Evolutionary conservation across 257 asterid genomes (phyloP).

Genomic region (Catharanthus roseus): DNA sequence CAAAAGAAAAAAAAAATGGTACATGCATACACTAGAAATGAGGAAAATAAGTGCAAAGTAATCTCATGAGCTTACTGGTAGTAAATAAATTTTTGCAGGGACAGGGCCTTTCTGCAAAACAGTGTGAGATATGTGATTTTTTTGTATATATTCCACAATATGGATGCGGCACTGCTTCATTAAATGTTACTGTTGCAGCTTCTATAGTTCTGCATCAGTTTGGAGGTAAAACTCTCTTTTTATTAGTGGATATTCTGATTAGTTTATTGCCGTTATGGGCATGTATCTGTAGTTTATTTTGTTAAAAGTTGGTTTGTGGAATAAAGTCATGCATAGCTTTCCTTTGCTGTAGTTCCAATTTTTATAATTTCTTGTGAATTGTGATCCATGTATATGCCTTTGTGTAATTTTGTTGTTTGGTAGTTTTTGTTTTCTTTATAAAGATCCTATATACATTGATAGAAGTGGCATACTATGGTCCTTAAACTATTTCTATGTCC

Average conservation of each 20-base stretch:
- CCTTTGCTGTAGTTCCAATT: neutral
- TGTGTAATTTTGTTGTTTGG: too few relatives aligned
- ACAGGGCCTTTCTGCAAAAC: slow-evolving; percentile 88
- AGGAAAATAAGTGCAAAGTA: neutral
- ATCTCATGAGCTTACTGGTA: neutral
- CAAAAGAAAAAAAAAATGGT: too few relatives aligned
- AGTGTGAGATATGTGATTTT: slow-evolving; percentile 88
- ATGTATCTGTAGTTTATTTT: neutral
- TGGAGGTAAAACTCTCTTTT: slow-evolving; percentile 50
- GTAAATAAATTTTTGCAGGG: slow-evolving; percentile 46
- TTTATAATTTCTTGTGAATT: too few relatives aligned
- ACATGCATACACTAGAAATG: too few relatives aligned
- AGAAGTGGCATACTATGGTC: neutral
- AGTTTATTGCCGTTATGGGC: neutral
- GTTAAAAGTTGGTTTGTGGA: neutral
- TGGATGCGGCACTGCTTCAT: slow-evolving; percentile 79
- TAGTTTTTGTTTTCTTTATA: too few relatives aligned
- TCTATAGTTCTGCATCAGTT: slow-evolving; percentile 84
- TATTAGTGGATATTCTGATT: neutral
- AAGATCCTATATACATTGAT: too few relatives aligned
- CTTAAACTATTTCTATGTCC: neutral
- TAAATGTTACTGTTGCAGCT: too few relatives aligned
- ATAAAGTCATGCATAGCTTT: neutral
- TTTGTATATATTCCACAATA: slow-evolving; percentile 95
- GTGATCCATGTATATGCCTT: too few relatives aligned